Base-by-base conservation (phyloP, 768 basidiomycete genomes). In the Tulasnella sp. region DNA sequence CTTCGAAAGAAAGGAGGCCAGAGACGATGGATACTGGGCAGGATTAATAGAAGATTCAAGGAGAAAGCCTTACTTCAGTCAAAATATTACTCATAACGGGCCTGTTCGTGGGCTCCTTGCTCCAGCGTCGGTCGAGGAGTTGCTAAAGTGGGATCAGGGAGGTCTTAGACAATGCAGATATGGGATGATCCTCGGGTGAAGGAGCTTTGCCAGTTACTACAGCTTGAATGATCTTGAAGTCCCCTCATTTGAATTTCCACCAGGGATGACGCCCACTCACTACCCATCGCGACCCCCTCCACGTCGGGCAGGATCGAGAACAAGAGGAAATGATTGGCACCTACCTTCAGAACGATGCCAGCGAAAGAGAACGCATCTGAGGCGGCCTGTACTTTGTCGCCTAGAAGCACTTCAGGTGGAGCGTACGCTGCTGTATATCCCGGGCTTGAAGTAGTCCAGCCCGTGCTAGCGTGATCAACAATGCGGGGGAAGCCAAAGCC, bases 391-490 rank as follows among this genome's bases (percentile, higher is more conserved):
- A 24, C 52, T 19, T 53, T 42, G 15, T 31, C 24, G 4, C 52
- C 52, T 12, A 30, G 34, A 22, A 53, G 19, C 10, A 53, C 42
- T 41, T 53, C 52, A 17, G 52, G 52, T 3, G 52, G 38, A 10
- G 52, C 52, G 38, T 38, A 53, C 15, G 52, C 25, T 8, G 42
- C 19, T 8, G 52, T 53, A n/a, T 38, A 24, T 2, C 19, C 52
- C 17, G 52, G 52, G 12, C 42, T 53, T 19, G 52, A 53, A 42
- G 52, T 53, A 2, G 38, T 53, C 31, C 34, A 53, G 38, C 52
- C 52, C 12, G 29, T 53, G 12, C 31, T 30, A 42, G 42, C 22
- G 27, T 53, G 31, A 11, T 53, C 52, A 22, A 53, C 25, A 25
- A 53, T 42, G 27, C 52, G 52, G 2, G 52, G 25, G 2, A 53